Percentiles rank a stretch among this genome's conserved stretches.
phyloP scores from a whole-genome alignment of 2,329 filamentous ascomycete genomes.

The Monilinia fructicola region DNA sequence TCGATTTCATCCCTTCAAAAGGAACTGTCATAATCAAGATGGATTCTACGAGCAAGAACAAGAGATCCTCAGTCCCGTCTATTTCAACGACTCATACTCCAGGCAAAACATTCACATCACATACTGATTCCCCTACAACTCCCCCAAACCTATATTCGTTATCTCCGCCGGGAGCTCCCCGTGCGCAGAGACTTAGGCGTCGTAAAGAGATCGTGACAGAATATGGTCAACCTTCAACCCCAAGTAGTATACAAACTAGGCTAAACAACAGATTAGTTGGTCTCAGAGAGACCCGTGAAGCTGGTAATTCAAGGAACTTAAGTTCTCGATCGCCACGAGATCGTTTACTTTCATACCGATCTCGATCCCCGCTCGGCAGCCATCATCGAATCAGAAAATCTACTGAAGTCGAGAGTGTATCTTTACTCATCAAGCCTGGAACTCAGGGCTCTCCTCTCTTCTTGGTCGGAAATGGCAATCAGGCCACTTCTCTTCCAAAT shows the following conservation, averaged over 20 bases:
- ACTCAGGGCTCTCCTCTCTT: fast-evolving
- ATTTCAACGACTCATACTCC: too few relatives aligned
- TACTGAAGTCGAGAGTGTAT: too few relatives aligned
- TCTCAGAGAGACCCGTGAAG: fast-evolving
- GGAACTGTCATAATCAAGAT: background rate
- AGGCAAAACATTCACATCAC: fast-evolving
- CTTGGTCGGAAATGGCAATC: too few relatives aligned
- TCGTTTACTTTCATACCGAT: background rate
- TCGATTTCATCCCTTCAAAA: background rate
- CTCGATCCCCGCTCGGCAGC: background rate
- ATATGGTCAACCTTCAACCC: background rate
- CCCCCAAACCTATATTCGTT: background rate
- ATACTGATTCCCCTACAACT: background rate
- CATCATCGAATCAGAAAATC: too few relatives aligned
- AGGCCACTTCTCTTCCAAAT: too few relatives aligned
- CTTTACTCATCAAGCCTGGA: background rate
- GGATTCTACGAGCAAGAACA: background rate
- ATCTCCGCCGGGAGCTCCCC: conserved; percentile 1
- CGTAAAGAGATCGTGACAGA: background rate
- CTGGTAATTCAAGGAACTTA: fast-evolving
- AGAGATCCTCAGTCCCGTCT: background rate
- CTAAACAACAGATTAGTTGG: fast-evolving
- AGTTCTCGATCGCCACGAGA: background rate
- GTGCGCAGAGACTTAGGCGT: background rate
- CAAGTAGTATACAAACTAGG: background rate